These are phyloP conservation scores for Friedmanniomyces endolithicus DNA, from an alignment of 495 filamentous ascomycete species.

Conservation along the genomic window DNA sequence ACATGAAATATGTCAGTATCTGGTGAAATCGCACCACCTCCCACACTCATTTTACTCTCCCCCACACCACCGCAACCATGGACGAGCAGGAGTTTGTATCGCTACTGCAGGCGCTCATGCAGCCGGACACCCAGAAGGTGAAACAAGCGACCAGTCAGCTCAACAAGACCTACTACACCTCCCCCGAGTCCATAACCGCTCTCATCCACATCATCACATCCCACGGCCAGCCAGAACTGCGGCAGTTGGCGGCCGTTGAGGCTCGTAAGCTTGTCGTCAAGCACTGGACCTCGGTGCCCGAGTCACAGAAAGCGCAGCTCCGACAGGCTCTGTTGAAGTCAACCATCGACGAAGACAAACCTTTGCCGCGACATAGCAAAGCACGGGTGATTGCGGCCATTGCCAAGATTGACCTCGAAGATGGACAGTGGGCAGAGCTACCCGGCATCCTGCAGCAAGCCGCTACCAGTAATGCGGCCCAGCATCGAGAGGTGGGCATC, in stretches of 20 bases:
- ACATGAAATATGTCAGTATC: not conserved
- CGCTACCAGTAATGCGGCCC: conserved; percentile 53
- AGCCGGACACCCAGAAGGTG: conserved; percentile 60
- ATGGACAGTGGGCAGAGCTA: conserved; percentile 77
- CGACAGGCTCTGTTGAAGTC: conserved; percentile 70
- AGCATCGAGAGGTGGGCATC: conserved; percentile 76
- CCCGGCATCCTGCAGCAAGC: conserved; percentile 62
- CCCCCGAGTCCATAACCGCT: conserved; percentile 67
- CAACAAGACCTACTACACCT: conserved; percentile 80
- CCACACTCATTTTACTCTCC: not conserved
- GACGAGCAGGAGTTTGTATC: conserved; percentile 36
- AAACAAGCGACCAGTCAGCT: conserved; percentile 83
- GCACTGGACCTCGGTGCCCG: conserved; percentile 61
- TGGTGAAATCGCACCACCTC: not conserved
- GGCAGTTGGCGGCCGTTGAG: conserved; percentile 85
- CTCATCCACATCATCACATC: conserved; percentile 75
- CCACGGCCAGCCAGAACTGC: conserved; percentile 56
- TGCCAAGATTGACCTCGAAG: conserved; percentile 71
- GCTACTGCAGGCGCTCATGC: conserved; percentile 35
- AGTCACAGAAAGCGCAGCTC: conserved; percentile 59
- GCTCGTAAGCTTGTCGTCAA: conserved; percentile 66
- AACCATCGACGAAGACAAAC: conserved; percentile 61
- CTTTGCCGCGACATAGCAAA: conserved; percentile 68
- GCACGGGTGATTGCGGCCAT: conserved; percentile 79
- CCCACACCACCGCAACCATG: conserved; percentile 24